These are phyloP conservation scores for Raphidocelis subcapitata DNA, from an alignment of 139 green algal species.

Conservation along the genomic window DNA sequence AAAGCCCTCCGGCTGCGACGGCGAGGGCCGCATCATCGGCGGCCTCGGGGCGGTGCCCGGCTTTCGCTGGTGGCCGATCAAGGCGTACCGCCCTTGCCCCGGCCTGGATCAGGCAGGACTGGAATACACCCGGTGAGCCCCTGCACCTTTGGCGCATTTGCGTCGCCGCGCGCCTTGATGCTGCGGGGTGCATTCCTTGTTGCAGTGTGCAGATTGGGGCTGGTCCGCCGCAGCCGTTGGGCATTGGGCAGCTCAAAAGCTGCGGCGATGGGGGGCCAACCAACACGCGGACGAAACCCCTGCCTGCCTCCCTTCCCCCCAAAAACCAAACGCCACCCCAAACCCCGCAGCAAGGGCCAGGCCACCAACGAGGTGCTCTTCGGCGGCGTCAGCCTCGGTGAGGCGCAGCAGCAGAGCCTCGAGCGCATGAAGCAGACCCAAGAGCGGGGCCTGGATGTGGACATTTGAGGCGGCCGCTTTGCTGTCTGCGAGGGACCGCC, in stretches of 20 bases:
- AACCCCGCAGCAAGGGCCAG: conserved; percentile 74
- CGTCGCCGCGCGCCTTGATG: neutral
- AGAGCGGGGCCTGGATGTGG: conserved; percentile 44
- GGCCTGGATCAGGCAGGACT: conserved; percentile 50
- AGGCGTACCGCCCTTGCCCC: conserved; percentile 83
- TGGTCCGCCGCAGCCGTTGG: no score
- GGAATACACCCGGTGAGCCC: conserved; percentile 66
- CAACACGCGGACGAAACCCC: no score
- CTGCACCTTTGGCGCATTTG: neutral
- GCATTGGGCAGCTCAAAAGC: no score
- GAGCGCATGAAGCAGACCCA: conserved; percentile 44
- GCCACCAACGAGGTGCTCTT: conserved; percentile 82
- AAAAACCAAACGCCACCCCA: neutral
- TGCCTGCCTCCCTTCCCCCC: no score
- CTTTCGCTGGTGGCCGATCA: conserved; percentile 88
- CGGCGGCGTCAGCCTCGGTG: conserved; percentile 53
- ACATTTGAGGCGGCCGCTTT: no score
- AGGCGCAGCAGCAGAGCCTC: conserved; percentile 34
- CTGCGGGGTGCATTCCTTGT: neutral
- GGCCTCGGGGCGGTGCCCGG: conserved; percentile 71
- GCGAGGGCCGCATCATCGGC: conserved; percentile 65
- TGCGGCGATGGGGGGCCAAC: no score
- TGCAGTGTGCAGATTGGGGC: no score
- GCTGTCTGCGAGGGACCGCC: no score
- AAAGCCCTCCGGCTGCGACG: conserved; percentile 58